A percentile compares a stretch with the other conserved stretches of the same genome.
phyloP scores from a whole-genome alignment of 441 rosid genomes.

The Bruguiera hainesii region DNA sequence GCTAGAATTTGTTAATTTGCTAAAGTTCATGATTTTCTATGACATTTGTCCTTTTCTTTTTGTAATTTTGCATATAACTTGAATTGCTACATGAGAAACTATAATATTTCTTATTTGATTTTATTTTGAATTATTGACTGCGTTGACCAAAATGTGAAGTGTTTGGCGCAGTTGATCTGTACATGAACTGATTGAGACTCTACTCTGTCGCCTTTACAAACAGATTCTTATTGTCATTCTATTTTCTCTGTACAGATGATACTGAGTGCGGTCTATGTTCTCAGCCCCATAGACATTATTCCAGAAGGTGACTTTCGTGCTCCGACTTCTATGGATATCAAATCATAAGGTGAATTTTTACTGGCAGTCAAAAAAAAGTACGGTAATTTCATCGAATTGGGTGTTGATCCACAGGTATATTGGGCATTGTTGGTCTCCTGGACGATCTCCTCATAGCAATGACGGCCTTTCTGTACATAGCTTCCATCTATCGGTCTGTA shows the following conservation, averaged over 20 bases:
- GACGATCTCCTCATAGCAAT: conserved; percentile 67
- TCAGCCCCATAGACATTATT: conserved; percentile 81
- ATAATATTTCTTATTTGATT: too few species aligned
- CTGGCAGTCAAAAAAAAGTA: too few species aligned
- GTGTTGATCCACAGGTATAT: conserved; percentile 38
- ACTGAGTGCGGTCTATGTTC: conserved; percentile 53
- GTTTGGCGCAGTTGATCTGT: neutral
- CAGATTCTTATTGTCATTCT: conserved; percentile 14
- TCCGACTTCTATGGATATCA: neutral
- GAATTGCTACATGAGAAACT: too few species aligned
- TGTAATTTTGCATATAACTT: too few species aligned
- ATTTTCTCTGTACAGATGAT: conserved; percentile 49
- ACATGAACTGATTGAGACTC: neutral
- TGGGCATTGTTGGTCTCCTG: conserved; percentile 72
- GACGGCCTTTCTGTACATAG: conserved; percentile 71
- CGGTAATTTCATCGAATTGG: neutral
- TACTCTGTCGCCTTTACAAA: neutral
- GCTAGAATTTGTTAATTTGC: too few species aligned
- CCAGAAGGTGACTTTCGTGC: conserved; percentile 59
- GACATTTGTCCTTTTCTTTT: too few species aligned
- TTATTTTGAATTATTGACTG: neutral
- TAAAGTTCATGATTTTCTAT: too few species aligned
- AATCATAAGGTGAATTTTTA: neutral
- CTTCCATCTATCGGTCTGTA: conserved; percentile 78
- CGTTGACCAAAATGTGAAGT: neutral